These are phyloP conservation scores for Lentinus tigrinus DNA, from an alignment of 768 basidiomycete species.

Conservation along the genomic window DNA sequence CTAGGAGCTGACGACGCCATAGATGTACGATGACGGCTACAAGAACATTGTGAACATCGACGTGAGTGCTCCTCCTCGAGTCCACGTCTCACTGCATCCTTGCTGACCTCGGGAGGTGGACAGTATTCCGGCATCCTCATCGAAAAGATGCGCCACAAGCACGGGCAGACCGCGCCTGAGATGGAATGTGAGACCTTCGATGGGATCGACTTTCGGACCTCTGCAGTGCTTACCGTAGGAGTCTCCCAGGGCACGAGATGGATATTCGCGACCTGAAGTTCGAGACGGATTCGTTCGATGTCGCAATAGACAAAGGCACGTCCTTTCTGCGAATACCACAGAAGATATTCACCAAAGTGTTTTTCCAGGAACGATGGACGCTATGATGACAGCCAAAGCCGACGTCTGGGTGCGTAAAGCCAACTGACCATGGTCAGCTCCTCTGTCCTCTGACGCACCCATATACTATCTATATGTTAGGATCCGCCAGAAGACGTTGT, in stretches of 20 bases:
- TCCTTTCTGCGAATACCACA: neutral
- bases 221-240: neutral
- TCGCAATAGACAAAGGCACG: slow-evolving; percentile 81
- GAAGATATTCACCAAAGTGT: neutral
- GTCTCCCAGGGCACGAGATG: slow-evolving; percentile 74
- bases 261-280: slow-evolving; percentile 73
- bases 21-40: slow-evolving; percentile 92
- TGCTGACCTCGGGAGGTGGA: neutral
- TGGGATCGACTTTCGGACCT: neutral
- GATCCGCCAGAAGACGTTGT: slow-evolving; percentile 73
- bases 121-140: slow-evolving; percentile 79
- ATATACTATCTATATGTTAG: slow-evolving; percentile 41
- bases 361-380: slow-evolving; percentile 74
- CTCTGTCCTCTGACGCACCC: neutral
- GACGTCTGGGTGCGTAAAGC: slow-evolving; percentile 68
- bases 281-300: slow-evolving; percentile 61
- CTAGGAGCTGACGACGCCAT: neutral
- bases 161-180: slow-evolving; percentile 48
- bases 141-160: slow-evolving; percentile 65
- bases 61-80: slow-evolving; percentile 38
- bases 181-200: slow-evolving; percentile 60
- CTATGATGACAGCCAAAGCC: slow-evolving; percentile 81
- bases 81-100: neutral
- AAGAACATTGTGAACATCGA: slow-evolving; percentile 77
- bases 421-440: neutral